Conservation (phyloP, 2,329 filamentous ascomycete species). For the Zelopaecilomyces penicillatus region DNA sequence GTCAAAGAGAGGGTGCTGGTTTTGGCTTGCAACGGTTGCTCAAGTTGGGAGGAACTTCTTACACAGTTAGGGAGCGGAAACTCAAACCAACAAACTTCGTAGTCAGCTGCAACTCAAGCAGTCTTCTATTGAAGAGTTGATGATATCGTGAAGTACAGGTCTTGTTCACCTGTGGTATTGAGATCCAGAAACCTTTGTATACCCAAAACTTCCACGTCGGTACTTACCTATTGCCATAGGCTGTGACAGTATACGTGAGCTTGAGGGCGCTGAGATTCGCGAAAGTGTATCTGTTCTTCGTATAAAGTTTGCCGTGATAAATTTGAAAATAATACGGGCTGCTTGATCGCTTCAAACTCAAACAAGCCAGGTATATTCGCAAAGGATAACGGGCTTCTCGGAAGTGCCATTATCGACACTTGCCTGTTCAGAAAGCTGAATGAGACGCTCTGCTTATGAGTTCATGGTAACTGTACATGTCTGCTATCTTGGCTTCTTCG, state of each 20-base stretch:
- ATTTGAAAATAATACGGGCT: conserved; percentile 40
- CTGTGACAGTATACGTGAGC: conserved; percentile 36
- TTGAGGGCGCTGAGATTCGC: conserved; percentile 32
- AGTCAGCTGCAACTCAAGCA: conserved; percentile 42
- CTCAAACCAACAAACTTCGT: conserved; percentile 50
- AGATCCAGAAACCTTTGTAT: conserved; percentile 19
- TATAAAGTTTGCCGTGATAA: conserved; percentile 25
- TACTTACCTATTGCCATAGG: conserved; percentile 32
- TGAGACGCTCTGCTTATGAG: conserved; percentile 42
- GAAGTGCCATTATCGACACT: conserved; percentile 37
- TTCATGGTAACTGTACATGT: conserved; percentile 67
- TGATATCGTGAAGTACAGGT: conserved; percentile 37
- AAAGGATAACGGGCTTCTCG: conserved; percentile 51
- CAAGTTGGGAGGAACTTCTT: background rate
- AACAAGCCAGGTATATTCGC: conserved; percentile 48
- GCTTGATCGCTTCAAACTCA: conserved; percentile 50
- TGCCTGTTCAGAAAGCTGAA: conserved; percentile 34
- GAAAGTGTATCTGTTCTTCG: conserved; percentile 46
- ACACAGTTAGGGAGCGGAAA: conserved; percentile 26
- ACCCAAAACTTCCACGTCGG: conserved; percentile 24
- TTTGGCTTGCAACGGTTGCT: background rate
- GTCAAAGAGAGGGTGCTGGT: conserved; percentile 13
- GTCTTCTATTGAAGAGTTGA: conserved; percentile 34
- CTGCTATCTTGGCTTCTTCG: conserved; percentile 46
- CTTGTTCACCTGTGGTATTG: conserved; percentile 24